Conservation (phyloP, 352 stramenopile genomes). For the Phytophthora ohioensis region DNA sequence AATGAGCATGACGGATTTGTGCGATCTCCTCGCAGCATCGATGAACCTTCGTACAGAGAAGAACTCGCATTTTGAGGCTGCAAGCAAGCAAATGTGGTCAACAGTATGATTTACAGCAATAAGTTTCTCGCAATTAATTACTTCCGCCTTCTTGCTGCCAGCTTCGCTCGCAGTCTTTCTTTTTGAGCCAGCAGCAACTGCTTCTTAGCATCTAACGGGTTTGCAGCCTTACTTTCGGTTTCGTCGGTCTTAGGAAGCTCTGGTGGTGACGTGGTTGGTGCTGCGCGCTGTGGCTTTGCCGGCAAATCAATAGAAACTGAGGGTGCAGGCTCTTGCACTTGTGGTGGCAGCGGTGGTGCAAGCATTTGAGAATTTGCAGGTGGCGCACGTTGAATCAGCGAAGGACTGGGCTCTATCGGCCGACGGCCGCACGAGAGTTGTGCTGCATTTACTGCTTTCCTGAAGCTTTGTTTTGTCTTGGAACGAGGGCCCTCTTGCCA, state of each 20-base stretch:
- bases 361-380: neutral
- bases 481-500: slow-evolving; percentile 76
- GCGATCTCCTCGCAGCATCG: slow-evolving; percentile 54
- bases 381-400: neutral
- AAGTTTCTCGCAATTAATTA: slow-evolving; percentile 3
- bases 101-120: slow-evolving; percentile 43
- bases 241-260: neutral
- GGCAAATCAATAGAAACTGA: neutral
- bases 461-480: slow-evolving; percentile 68
- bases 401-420: neutral
- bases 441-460: slow-evolving; percentile 31
- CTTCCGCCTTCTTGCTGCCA: slow-evolving; percentile 48
- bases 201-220: slow-evolving; percentile 58
- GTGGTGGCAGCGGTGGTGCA: neutral
- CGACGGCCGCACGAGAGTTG: slow-evolving; percentile 14
- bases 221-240: slow-evolving; percentile 6
- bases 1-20: slow-evolving; percentile 53
- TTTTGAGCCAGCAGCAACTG: slow-evolving; percentile 67
- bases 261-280: neutral
- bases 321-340: neutral
- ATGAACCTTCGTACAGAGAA: slow-evolving; percentile 71
- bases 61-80: slow-evolving; percentile 47
- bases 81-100: slow-evolving; percentile 64
- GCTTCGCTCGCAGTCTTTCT: slow-evolving; percentile 69
- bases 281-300: neutral